phyloP scores from a whole-genome alignment of 768 basidiomycete species.

The Cantharellus cinnabarinus region DNA sequence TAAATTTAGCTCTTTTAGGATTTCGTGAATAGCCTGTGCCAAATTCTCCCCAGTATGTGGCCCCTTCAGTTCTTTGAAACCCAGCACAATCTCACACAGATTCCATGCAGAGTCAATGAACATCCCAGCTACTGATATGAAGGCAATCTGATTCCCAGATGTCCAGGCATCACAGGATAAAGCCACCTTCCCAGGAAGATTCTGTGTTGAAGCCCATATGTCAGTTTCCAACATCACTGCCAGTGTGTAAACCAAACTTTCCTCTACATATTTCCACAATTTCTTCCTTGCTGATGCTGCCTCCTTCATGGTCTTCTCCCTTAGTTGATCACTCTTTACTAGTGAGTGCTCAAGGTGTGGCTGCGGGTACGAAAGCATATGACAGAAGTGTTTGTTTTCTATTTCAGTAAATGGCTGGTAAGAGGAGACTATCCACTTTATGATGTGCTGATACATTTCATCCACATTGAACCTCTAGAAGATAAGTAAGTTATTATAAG shows the following conservation, averaged over 20 bases:
- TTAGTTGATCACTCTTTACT: slow-evolving; percentile 4
- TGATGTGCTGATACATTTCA: neutral
- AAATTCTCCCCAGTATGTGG: slow-evolving; percentile 2
- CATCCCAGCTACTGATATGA: neutral
- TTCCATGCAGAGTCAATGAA: slow-evolving; percentile 1
- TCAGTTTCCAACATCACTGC: neutral
- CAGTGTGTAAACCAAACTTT: neutral
- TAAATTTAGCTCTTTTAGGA: neutral
- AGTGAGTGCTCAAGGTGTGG: slow-evolving; percentile 1
- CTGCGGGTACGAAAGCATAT: slow-evolving; percentile 10
- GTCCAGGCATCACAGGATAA: slow-evolving; percentile 1
- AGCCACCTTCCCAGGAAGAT: neutral
- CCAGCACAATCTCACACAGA: neutral
- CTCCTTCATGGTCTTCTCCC: neutral
- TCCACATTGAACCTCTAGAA: neutral
- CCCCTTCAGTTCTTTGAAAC: neutral
- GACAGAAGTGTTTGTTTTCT: slow-evolving; percentile 6
- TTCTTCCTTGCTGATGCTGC: neutral
- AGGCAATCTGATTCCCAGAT: neutral
- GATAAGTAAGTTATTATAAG: no score
- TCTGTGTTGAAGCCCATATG: neutral
- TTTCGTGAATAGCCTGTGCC: neutral
- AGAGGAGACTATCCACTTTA: slow-evolving; percentile 7
- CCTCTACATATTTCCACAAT: neutral
- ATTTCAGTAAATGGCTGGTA: slow-evolving; percentile 11